Evolutionary conservation across 176 grass and related monocot species (phyloP), one percentile per base, ranked within the genome.

Genomic region (Juncus effusus): DNA sequence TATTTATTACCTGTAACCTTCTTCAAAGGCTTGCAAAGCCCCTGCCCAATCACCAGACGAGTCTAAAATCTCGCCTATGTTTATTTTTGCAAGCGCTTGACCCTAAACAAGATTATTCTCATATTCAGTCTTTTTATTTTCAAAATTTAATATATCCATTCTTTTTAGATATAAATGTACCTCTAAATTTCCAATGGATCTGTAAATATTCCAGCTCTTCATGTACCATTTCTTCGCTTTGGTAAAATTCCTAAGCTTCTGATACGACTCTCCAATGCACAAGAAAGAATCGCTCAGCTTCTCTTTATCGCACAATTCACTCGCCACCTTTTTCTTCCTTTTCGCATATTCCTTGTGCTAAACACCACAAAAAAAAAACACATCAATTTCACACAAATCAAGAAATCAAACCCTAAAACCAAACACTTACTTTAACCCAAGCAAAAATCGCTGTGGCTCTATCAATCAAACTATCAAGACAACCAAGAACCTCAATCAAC

Each of bases 51-150:
- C 78, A 76, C 80, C 82, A 84, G 45, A 82, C 79, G 82, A 84
- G 79, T 97, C 93, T 62, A 92, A 68, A 75, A 86, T 77, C 79
- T 80, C 81, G 10, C 93, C 93, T 79, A 97, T 89, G 66, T 89
- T 89, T 80, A 97, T 84, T 83, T 97, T 97, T 36, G 78, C 88
- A 67, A 86, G 70, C 75, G 93, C 93, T 89, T 97, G 93, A 13
- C 93, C 93, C 93, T 97, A 68, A 78, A 86, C 85, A 40, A 66
- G 5, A 15, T 59, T 9, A 42, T 44, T 35, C 53, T 55, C 44
- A 41, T 69, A 19, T 51, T 14, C 13, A 63, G 44, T 62, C 15
- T 16, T 75, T 54, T 38, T 59, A 35, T 69, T 69, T 72, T 67
- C 13, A 47, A 47, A 47, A 47, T 47, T 5, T 9, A 28, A 47